Evolutionary conservation across 352 stramenopile species (phyloP).

Genomic region (Phytophthora sp.): DNA sequence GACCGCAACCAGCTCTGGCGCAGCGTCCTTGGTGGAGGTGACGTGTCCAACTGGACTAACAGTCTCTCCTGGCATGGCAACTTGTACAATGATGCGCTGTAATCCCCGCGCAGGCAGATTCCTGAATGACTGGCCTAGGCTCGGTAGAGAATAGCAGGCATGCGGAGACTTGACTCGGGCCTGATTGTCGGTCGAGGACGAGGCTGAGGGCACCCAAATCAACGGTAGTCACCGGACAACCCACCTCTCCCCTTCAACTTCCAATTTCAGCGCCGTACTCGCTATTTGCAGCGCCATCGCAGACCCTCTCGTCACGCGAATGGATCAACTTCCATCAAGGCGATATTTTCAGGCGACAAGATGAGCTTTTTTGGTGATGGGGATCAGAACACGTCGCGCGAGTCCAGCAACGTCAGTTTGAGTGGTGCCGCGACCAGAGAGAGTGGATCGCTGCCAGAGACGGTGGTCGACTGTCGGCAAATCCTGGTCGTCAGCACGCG

Average conservation of each 20-base stretch:
- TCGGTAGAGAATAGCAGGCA: slow-evolving; percentile 17
- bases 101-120: slow-evolving; percentile 30
- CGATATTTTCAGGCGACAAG: slow-evolving; percentile 31
- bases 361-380: slow-evolving; percentile 23
- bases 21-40: neutral
- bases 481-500: slow-evolving; percentile 1
- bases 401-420: slow-evolving; percentile 5
- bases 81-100: neutral
- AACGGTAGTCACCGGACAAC: slow-evolving; percentile 38
- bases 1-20: slow-evolving; percentile 9
- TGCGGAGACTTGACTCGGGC: neutral
- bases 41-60: slow-evolving; percentile 4
- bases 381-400: slow-evolving; percentile 20
- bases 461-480: slow-evolving; percentile 4
- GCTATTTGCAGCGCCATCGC: slow-evolving; percentile 24
- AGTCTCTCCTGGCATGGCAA: slow-evolving; percentile 22
- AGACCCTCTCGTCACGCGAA: neutral
- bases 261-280: slow-evolving; percentile 20
- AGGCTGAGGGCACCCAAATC: slow-evolving; percentile 30
- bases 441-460: slow-evolving; percentile 2
- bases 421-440: neutral
- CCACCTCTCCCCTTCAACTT: slow-evolving; percentile 20
- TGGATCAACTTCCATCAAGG: slow-evolving; percentile 17
- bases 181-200: slow-evolving; percentile 25
- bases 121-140: slow-evolving; percentile 21